A percentile compares a stretch with the other conserved stretches of the same genome.
Evolutionary conservation across 2,329 filamentous ascomycete species (phyloP).

Genomic region (Aureobasidium leucospermi): DNA sequence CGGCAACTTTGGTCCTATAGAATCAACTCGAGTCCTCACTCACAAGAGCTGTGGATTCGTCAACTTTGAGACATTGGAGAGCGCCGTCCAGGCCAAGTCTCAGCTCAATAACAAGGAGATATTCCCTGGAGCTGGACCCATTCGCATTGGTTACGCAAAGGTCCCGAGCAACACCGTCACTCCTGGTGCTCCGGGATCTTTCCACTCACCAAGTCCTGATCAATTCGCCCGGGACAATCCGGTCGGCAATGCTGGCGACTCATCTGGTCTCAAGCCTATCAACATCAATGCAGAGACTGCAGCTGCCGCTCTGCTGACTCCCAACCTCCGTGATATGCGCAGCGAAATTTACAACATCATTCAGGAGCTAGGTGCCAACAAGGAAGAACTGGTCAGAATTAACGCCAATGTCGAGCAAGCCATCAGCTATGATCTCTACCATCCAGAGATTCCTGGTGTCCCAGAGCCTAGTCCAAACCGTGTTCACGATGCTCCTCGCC

Average conservation of each 20-base stretch:
- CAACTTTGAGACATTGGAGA: slow-evolving; percentile 89
- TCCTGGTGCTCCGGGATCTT: slow-evolving; percentile 79
- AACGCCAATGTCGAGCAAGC: slow-evolving; percentile 66
- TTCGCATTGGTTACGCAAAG: slow-evolving; percentile 96
- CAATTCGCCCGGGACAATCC: slow-evolving; percentile 55
- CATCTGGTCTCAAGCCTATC: slow-evolving; percentile 26
- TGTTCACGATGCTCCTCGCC: slow-evolving; percentile 85
- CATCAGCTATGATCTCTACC: slow-evolving; percentile 64
- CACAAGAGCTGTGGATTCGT: slow-evolving; percentile 99
- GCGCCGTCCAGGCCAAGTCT: slow-evolving; percentile 80
- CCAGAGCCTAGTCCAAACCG: slow-evolving; percentile 82
- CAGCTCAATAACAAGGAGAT: slow-evolving; percentile 95
- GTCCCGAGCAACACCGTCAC: slow-evolving; percentile 83
- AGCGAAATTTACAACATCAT: slow-evolving; percentile 80
- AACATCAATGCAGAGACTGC: slow-evolving; percentile 39
- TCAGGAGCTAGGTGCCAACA: slow-evolving; percentile 74
- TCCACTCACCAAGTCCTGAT: slow-evolving; percentile 85
- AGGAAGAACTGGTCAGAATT: slow-evolving; percentile 70
- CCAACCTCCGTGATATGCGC: slow-evolving; percentile 70
- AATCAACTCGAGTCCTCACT: slow-evolving; percentile 86
- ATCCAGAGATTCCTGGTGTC: slow-evolving; percentile 81
- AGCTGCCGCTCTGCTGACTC: slow-evolving; percentile 55
- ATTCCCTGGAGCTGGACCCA: slow-evolving; percentile 89
- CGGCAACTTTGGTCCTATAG: slow-evolving; percentile 81
- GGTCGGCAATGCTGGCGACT: slow-evolving; percentile 29